Base-by-base conservation (phyloP, 208 protist genomes). In the Crithidia sp. region DNA sequence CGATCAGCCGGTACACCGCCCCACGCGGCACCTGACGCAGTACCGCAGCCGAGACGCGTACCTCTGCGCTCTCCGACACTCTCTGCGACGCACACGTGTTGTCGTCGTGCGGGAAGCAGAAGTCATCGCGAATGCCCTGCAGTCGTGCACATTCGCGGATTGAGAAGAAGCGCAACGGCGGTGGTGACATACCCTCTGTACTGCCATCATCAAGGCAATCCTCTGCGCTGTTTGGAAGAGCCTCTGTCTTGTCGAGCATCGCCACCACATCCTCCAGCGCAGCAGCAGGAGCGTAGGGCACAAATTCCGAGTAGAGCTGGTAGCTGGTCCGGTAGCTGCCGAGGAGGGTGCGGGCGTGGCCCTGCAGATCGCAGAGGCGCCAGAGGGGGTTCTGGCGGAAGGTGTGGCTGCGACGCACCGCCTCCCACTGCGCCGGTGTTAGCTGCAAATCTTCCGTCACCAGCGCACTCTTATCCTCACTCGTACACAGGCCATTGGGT, bases 291-390 rank as follows among this genome's bases (percentile, higher is more conserved):
- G 66, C 39, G 61, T 60, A 76, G 0, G 89, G 89, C 57, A 94
- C 86, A 62, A 91, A 91, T 76, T 94, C 89, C 10, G 84, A 91
- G 80, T 90, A 94, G 3, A 94, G 63, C 72, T 89, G 84, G 74
- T 85, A 90, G 65, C 82, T 86, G 53, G 76, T 85, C 55, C 82
- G 81, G 61, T 94, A 91, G 71, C 84, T 90, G 8, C 86, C 83
- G 78, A 91, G 81, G 57, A 91, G 73, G 7, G 85, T 94, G 45
- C 86, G 81, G 10, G 89, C 85, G 43, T 71, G 55, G n/a, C 86
- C 86, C 7, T 52, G 13, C 44, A 94, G 5, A 53, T 88, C 78
- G 16, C 71, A 76, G 40, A 91, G 44, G 5, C 89, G 86, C 83
- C 84, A 91, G 37, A 58, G 7, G 2, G 87, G 84, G 71, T 79